Conservation (phyloP, 1,284 basidiomycete species). For the Sporisorium scitamineum region DNA sequence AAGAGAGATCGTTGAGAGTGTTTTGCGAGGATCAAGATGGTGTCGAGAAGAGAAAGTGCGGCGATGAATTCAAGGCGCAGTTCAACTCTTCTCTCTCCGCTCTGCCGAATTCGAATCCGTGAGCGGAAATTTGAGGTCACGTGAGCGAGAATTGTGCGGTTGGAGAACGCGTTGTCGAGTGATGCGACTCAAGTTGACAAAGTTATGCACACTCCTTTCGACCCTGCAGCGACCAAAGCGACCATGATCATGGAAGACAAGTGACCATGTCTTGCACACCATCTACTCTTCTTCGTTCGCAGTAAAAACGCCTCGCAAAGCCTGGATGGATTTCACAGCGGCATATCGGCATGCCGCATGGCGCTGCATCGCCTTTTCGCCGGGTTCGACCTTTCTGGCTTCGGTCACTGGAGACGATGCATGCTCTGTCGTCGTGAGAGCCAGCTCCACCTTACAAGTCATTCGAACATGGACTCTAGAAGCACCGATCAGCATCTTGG, state of each 20-base stretch:
- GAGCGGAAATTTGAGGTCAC: conserved; percentile 13
- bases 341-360: conserved; percentile 55
- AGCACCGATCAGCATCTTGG: conserved; percentile 36
- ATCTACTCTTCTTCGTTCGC: neutral
- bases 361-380: conserved; percentile 60
- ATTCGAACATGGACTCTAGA: conserved; percentile 61
- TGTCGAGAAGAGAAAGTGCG: conserved; percentile 6
- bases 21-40: neutral
- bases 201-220: conserved; percentile 2
- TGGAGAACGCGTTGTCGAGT: conserved; percentile 25
- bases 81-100: neutral
- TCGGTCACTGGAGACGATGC: conserved; percentile 47
- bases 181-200: neutral
- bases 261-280: neutral
- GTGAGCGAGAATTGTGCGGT: conserved; percentile 5
- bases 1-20: neutral
- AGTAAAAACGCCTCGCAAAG: neutral
- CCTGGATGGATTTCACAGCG: conserved; percentile 62
- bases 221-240: conserved; percentile 12
- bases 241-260: conserved; percentile 1
- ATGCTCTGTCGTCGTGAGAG: conserved; percentile 47
- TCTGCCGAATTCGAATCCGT: neutral
- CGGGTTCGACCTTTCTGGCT: conserved; percentile 63
- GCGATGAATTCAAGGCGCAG: conserved; percentile 9
- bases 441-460: conserved; percentile 60